Conservation (phyloP, 2,329 filamentous ascomycete genomes). For the Talaromyces piceae region DNA sequence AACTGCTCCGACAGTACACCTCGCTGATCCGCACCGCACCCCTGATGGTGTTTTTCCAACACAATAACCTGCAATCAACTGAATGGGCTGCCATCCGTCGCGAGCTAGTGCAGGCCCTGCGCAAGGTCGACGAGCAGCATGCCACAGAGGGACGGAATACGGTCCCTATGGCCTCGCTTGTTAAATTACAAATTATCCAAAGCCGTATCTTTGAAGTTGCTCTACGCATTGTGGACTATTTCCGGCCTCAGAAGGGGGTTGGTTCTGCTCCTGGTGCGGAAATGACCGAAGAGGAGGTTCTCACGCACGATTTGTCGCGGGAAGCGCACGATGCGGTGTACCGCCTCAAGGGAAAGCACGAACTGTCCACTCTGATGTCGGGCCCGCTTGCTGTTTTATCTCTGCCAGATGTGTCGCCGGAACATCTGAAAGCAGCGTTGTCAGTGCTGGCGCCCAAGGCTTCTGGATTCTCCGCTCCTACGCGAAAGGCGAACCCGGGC, state of each 20-base stretch:
- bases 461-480: slow-evolving; percentile 69
- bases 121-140: slow-evolving; percentile 60
- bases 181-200: slow-evolving; percentile 77
- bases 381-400: slow-evolving; percentile 75
- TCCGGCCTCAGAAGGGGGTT: slow-evolving; percentile 49
- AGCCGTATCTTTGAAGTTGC: slow-evolving; percentile 84
- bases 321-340: slow-evolving; percentile 45
- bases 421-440: slow-evolving; percentile 74
- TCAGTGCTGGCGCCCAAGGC: slow-evolving; percentile 67
- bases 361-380: slow-evolving; percentile 67
- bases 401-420: slow-evolving; percentile 74
- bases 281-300: slow-evolving; percentile 28
- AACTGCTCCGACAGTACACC: slow-evolving; percentile 79
- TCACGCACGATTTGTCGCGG: slow-evolving; percentile 54
- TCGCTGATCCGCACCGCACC: slow-evolving; percentile 80
- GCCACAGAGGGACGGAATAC: slow-evolving; percentile 44
- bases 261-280: slow-evolving; percentile 12
- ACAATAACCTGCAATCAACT: slow-evolving; percentile 65
- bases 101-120: slow-evolving; percentile 56
- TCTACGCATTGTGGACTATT: slow-evolving; percentile 80
- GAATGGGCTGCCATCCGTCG: slow-evolving; percentile 69
- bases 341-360: slow-evolving; percentile 47
- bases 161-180: slow-evolving; percentile 46
- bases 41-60: slow-evolving; percentile 77
- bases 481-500: slow-evolving; percentile 64